Percentiles rank a stretch among this genome's conserved stretches.
Evolutionary conservation across 1,139 yeast species (phyloP).

Genomic region (Tardiomyces digboiensis): DNA sequence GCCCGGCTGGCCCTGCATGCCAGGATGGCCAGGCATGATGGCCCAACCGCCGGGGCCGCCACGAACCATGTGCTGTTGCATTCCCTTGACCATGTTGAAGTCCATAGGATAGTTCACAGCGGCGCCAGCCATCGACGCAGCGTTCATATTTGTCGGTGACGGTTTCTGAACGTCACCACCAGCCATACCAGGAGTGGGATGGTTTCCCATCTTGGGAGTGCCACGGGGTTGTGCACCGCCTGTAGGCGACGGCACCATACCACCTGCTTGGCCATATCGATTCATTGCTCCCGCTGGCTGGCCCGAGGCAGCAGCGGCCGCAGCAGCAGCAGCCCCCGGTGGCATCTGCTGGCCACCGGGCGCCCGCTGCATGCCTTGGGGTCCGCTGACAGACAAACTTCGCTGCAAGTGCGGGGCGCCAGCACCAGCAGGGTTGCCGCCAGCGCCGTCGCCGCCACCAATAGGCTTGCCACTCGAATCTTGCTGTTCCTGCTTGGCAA

Average conservation of each 20-base stretch:
- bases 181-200: constrained; percentile 24
- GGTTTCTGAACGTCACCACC: constrained; percentile 10
- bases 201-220: constrained; percentile 23
- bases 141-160: constrained; percentile 3
- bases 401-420: constrained; percentile 6
- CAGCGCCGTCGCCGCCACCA: constrained; percentile 4
- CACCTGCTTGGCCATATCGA: neutral
- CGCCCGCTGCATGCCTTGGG: neutral
- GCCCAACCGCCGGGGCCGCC: neutral
- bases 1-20: neutral
- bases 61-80: constrained; percentile 3
- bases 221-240: constrained; percentile 14
- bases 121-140: constrained; percentile 7
- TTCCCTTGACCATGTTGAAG: constrained; percentile 16
- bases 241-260: constrained; percentile 4
- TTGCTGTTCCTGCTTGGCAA: constrained; percentile 31
- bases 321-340: neutral
- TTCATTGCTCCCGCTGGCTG: neutral
- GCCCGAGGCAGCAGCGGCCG: neutral
- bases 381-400: constrained; percentile 1
- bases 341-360: neutral
- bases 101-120: constrained; percentile 19
- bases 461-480: constrained; percentile 12
- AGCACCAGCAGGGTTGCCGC: constrained; percentile 5
- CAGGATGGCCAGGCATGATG: neutral